Conservation (phyloP, 2,329 filamentous ascomycete species). For the Colletotrichum plurivorum region DNA sequence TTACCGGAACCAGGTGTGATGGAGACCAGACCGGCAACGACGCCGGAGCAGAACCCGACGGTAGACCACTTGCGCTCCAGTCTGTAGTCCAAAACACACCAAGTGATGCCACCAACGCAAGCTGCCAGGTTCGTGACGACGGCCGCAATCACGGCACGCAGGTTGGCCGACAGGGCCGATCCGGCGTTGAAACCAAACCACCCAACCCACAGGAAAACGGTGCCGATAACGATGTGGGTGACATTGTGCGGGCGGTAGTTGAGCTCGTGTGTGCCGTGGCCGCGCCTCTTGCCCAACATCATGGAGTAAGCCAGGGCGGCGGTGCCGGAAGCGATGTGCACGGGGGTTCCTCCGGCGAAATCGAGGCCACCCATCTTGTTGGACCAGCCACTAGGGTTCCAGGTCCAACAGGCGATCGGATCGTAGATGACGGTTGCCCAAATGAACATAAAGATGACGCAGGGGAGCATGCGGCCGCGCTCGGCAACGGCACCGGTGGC, state of each 20-base stretch:
- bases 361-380: conserved; percentile 85
- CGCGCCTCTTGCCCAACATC: conserved; percentile 88
- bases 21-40: conserved; percentile 87
- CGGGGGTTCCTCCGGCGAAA: conserved; percentile 91
- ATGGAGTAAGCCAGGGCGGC: conserved; percentile 91
- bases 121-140: conserved; percentile 89
- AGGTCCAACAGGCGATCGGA: conserved; percentile 95
- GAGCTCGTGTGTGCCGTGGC: conserved; percentile 88
- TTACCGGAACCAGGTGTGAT: conserved; percentile 88
- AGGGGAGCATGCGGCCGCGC: conserved; percentile 88
- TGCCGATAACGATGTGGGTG: conserved; percentile 91
- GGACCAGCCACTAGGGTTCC: conserved; percentile 88
- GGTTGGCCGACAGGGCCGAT: conserved; percentile 83
- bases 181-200: conserved; percentile 98
- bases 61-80: conserved; percentile 94
- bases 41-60: conserved; percentile 92
- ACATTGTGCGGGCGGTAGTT: conserved; percentile 96
- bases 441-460: conserved; percentile 92
- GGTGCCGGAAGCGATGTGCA: conserved; percentile 87
- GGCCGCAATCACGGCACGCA: conserved; percentile 89
- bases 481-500: conserved; percentile 89
- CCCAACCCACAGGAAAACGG: conserved; percentile 94
- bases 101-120: conserved; percentile 87
- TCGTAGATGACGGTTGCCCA: conserved; percentile 94
- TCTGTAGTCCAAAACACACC: conserved; percentile 90